These are phyloP conservation scores for Nicotiana rustica DNA, from an alignment of 305 asterid genomes.

Conservation along the genomic window DNA sequence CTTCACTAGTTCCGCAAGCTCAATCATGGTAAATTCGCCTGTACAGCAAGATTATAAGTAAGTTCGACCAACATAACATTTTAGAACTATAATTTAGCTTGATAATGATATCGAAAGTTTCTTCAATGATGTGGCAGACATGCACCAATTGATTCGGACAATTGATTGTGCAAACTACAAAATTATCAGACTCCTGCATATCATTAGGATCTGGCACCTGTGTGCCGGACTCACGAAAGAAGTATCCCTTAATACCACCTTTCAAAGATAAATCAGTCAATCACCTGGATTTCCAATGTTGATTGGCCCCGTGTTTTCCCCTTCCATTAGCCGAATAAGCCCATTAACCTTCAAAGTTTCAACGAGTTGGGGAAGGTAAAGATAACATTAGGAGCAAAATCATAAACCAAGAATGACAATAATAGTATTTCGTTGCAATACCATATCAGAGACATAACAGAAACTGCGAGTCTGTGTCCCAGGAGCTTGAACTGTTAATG, in stretches of 20 bases:
- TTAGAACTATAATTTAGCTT: not conserved
- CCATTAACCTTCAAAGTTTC: conserved; percentile 48
- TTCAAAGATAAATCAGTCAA: not conserved
- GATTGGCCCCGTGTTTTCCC: conserved; percentile 53
- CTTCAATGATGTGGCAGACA: not conserved
- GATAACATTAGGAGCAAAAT: conserved; percentile 26
- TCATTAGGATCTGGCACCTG: not conserved
- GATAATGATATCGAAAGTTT: not conserved
- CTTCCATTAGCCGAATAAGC: conserved; percentile 55
- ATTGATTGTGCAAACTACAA: not conserved
- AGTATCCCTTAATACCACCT: not conserved
- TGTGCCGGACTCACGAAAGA: not conserved
- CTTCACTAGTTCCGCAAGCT: conserved; percentile 53
- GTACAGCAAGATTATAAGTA: not conserved
- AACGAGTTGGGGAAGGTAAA: not conserved
- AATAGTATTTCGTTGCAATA: conserved; percentile 21
- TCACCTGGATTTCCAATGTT: conserved; percentile 55
- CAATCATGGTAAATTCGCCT: conserved; percentile 55
- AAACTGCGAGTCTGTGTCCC: conserved; percentile 85
- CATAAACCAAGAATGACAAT: not conserved
- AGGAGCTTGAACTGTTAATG: conserved; percentile 74
- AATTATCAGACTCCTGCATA: not conserved
- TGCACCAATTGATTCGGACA: not conserved
- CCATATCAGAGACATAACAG: conserved; percentile 56
- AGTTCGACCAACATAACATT: not conserved